phyloP scores from a whole-genome alignment of 2,329 filamentous ascomycete species.

The Sporothrix schenckii region DNA sequence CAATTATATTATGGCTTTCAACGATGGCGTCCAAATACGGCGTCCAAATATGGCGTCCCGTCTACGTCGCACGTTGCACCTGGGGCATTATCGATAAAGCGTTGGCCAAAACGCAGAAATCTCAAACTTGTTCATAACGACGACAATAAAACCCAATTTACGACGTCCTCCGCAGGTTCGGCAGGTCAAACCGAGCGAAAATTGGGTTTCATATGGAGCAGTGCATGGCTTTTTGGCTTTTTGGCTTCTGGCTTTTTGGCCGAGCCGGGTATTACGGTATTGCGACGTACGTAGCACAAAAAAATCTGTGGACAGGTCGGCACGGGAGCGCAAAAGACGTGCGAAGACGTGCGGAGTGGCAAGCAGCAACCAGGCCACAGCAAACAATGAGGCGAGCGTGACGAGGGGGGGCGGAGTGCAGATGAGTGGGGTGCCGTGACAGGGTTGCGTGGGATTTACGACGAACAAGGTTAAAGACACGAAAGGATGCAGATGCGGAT shows the following conservation, averaged over 20 bases:
- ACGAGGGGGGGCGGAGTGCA: conserved; percentile 20
- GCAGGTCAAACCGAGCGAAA: neutral
- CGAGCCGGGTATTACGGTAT: conserved; percentile 12
- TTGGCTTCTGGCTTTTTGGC: neutral
- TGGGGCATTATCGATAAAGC: conserved; percentile 25
- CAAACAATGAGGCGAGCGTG: conserved; percentile 15
- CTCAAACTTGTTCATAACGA: no score
- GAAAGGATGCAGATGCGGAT: neutral
- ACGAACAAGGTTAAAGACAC: conserved; percentile 1
- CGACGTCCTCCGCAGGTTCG: neutral
- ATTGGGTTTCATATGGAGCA: neutral
- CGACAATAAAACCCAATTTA: neutral
- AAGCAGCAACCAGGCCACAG: neutral
- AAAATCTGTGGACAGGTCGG: neutral
- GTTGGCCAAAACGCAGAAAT: neutral
- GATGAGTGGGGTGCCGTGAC: conserved; percentile 8
- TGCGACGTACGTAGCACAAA: neutral
- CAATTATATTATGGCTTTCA: neutral
- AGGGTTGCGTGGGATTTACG: neutral
- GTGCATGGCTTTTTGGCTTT: neutral
- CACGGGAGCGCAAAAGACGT: neutral
- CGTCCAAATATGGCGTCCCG: neutral
- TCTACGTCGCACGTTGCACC: neutral
- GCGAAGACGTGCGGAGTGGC: neutral
- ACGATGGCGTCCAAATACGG: neutral